Base-by-base conservation (phyloP, 495 filamentous ascomycete species). In the Aspergillus avenaceus region DNA sequence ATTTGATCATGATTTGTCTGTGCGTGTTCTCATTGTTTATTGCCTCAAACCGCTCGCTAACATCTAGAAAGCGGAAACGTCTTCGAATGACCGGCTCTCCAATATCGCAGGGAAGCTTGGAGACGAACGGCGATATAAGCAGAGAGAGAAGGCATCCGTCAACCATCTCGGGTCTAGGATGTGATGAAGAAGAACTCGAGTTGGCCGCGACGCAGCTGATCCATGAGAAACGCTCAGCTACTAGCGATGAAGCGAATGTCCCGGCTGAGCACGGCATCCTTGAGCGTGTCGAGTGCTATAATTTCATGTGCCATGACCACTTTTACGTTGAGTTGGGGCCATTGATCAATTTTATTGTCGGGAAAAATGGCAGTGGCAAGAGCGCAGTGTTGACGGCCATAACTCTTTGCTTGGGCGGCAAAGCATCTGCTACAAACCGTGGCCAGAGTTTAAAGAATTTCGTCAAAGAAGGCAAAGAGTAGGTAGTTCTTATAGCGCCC, bases 301-400 rank as follows among this genome's bases (percentile, higher is more conserved):
- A 96, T 61, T 95, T 95, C 64, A 96, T 97, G 93, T 97, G 92
- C 60, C 93, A 99, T 60, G 70, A 77, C 14, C 83, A 83, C 50
- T 81, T 97, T 13, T 77, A 84, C 45, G 85, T 95, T 41, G 79
- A 86, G 31, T 74, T 99, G 14, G 92, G 93, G 0, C 92, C 93
- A 0, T 76, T 96, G 5, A 93, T 97, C 56, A 99, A 97, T 65
- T 99, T 97, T 67, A 90, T 99, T 43, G 89, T 96, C 47, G 93
- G 93, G 3, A 89, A 95, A 61, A 99, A 99, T 65, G 93, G 93
- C 32, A 97, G 93, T 60, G 93, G 93, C n/a, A 99, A 99, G 72
- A 97, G 92, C 63, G 93, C 93, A 19, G 84, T 97, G 18, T 71
- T 99, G n/a, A 97, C 93, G 2, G 93, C 89, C 6, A 82, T 99